Conservation (phyloP, 805 yeast species). For the Saccharomycopsis fodiens region DNA sequence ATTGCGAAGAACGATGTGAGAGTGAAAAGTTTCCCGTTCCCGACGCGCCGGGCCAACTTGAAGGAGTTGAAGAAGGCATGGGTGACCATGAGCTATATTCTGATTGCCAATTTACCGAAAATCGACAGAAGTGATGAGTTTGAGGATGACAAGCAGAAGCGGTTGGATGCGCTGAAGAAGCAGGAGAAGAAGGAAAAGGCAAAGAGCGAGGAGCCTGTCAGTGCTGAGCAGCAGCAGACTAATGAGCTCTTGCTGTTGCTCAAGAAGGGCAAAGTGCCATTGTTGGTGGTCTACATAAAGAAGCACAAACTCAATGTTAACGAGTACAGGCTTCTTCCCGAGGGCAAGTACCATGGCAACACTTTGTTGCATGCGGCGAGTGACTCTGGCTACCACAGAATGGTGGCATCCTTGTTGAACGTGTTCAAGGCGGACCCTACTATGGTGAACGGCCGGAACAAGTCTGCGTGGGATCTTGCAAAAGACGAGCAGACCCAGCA, state of each 20-base stretch:
- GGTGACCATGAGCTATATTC: slow-evolving; percentile 63
- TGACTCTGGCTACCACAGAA: slow-evolving; percentile 53
- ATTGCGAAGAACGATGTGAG: slow-evolving; percentile 49
- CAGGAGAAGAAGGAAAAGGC: slow-evolving; percentile 26
- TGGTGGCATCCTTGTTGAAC: slow-evolving; percentile 53
- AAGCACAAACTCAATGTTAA: slow-evolving; percentile 34
- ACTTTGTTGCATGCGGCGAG: slow-evolving; percentile 77
- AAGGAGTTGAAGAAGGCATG: slow-evolving; percentile 78
- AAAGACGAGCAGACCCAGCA: slow-evolving; percentile 28
- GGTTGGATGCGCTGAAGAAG: slow-evolving; percentile 24
- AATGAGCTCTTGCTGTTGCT: slow-evolving; percentile 50
- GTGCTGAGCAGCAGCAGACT: slow-evolving; percentile 44
- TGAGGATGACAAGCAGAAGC: slow-evolving; percentile 21
- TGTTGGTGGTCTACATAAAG: slow-evolving; percentile 52
- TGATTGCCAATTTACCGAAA: slow-evolving; percentile 48
- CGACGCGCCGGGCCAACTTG: slow-evolving; percentile 81
- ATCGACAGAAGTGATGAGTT: slow-evolving; percentile 28
- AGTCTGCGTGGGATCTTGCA: slow-evolving; percentile 64
- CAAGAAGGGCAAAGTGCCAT: slow-evolving; percentile 72
- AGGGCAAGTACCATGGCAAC: slow-evolving; percentile 37
- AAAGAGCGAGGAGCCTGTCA: slow-evolving; percentile 21
- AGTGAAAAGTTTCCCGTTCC: slow-evolving; percentile 71
- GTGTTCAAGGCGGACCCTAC: slow-evolving; percentile 69
- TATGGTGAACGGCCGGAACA: slow-evolving; percentile 41
- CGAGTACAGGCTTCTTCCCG: slow-evolving; percentile 43